Evolutionary conservation across 2,329 filamentous ascomycete species (phyloP).

Genomic region (Alternaria infectoria): DNA sequence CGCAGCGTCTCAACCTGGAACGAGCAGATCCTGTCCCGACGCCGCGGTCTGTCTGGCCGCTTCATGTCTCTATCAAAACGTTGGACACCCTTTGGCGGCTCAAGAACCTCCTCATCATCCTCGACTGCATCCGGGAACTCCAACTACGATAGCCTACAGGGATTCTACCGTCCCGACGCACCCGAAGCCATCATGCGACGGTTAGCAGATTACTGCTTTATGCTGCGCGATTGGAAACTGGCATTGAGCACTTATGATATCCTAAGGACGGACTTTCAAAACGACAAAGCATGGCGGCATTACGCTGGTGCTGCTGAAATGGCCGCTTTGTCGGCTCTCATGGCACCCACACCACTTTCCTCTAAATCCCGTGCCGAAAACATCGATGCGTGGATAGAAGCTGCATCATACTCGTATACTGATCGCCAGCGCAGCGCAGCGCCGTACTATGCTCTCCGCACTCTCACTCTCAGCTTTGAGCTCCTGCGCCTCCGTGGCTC

Average conservation of each 20-base stretch:
- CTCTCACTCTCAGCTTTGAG: slow-evolving; percentile 77
- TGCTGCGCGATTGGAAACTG: slow-evolving; percentile 95
- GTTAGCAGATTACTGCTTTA: slow-evolving; percentile 92
- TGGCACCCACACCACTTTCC: slow-evolving; percentile 74
- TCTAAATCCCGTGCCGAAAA: slow-evolving; percentile 80
- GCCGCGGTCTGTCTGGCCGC: slow-evolving; percentile 87
- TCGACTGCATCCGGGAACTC: slow-evolving; percentile 60
- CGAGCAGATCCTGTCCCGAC: slow-evolving; percentile 89
- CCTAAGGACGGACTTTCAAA: slow-evolving; percentile 83
- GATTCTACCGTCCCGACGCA: slow-evolving; percentile 82
- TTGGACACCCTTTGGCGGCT: slow-evolving; percentile 81
- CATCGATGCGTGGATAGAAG: slow-evolving; percentile 86
- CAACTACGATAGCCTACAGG: slow-evolving; percentile 79
- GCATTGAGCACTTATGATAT: slow-evolving; percentile 92
- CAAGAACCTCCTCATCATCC: slow-evolving; percentile 62
- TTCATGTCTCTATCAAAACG: slow-evolving; percentile 93
- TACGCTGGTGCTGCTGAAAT: slow-evolving; percentile 96
- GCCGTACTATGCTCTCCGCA: slow-evolving; percentile 80
- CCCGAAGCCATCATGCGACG: slow-evolving; percentile 93
- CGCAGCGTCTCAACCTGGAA: slow-evolving; percentile 92
- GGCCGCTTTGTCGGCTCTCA: slow-evolving; percentile 82
- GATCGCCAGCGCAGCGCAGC: slow-evolving; percentile 73
- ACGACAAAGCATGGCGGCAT: slow-evolving; percentile 96
- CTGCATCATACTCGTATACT: slow-evolving; percentile 89
- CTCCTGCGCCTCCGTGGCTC: slow-evolving; percentile 81